Evolutionary conservation across 805 yeast genomes (phyloP).

Genomic region (Naumovozyma baii): DNA sequence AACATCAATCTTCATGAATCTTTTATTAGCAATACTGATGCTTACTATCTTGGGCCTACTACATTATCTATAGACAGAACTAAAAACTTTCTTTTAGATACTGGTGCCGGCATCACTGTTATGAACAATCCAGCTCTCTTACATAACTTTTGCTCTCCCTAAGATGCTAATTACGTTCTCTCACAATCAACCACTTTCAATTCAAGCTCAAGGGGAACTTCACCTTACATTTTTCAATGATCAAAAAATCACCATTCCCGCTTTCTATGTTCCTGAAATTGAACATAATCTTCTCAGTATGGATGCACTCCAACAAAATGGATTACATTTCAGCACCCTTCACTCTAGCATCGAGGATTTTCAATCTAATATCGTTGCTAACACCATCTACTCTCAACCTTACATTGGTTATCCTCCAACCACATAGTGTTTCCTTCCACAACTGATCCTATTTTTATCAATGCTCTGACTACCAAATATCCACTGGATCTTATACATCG

Average conservation of each 20-base stretch:
- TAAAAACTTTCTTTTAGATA: background rate
- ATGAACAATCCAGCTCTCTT: background rate
- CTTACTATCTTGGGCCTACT: background rate
- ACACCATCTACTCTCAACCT: background rate
- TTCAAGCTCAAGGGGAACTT: background rate
- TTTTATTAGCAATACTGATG: background rate
- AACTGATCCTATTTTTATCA: background rate
- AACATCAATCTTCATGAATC: background rate
- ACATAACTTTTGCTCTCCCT: background rate
- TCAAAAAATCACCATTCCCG: background rate
- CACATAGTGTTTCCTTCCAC: background rate
- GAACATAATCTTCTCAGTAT: background rate
- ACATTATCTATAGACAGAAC: background rate
- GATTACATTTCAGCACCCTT: background rate
- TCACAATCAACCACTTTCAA: background rate
- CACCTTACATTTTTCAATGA: background rate
- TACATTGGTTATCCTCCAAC: background rate
- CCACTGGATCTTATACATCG: background rate
- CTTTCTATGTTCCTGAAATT: background rate
- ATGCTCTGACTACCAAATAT: background rate
- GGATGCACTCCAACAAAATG: background rate
- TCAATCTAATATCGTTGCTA: background rate
- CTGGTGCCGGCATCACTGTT: background rate
- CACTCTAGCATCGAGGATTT: background rate
- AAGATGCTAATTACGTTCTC: background rate